phyloP scores from a whole-genome alignment of 2,329 filamentous ascomycete genomes.

The Ophiobolus disseminans region DNA sequence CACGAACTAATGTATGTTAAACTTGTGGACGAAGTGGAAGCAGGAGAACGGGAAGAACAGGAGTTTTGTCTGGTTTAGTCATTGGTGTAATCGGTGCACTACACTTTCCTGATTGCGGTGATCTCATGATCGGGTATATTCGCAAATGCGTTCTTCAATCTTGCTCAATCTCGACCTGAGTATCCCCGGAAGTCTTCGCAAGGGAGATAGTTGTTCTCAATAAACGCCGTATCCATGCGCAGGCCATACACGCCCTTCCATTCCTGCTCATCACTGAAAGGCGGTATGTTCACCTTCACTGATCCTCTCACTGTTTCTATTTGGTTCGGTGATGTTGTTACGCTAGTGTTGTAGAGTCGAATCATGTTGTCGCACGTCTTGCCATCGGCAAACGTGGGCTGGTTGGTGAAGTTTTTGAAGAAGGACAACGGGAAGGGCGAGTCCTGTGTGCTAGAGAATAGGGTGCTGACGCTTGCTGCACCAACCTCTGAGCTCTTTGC shows the following conservation, averaged over 20 bases:
- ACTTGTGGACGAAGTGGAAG: not conserved
- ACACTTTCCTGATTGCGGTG: not conserved
- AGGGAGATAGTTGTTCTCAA: slow-evolving; percentile 50
- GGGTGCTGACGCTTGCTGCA: slow-evolving; percentile 27
- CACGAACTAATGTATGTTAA: not conserved
- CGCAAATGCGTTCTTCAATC: too few relatives aligned
- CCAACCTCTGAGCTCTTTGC: slow-evolving; percentile 21
- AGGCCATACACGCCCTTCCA: slow-evolving; percentile 45
- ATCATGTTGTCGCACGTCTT: slow-evolving; percentile 55
- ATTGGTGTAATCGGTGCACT: not conserved
- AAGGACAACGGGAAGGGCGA: slow-evolving; percentile 52
- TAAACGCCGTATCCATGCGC: slow-evolving; percentile 48
- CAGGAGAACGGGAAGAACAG: not conserved
- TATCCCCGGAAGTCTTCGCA: slow-evolving; percentile 44
- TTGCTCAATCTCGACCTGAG: too few relatives aligned
- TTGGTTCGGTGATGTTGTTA: slow-evolving; percentile 43
- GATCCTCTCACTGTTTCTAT: slow-evolving; percentile 46
- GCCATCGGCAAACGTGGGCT: slow-evolving; percentile 57
- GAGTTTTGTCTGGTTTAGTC: not conserved
- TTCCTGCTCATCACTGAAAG: slow-evolving; percentile 37
- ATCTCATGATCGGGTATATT: not conserved
- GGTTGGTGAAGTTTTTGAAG: slow-evolving; percentile 62
- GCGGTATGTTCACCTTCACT: slow-evolving; percentile 36
- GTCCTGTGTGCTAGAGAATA: slow-evolving; percentile 16
- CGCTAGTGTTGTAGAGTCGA: slow-evolving; percentile 55